Base-by-base conservation (phyloP, 2,329 filamentous ascomycete genomes). In the Trichoderma simmonsii region DNA sequence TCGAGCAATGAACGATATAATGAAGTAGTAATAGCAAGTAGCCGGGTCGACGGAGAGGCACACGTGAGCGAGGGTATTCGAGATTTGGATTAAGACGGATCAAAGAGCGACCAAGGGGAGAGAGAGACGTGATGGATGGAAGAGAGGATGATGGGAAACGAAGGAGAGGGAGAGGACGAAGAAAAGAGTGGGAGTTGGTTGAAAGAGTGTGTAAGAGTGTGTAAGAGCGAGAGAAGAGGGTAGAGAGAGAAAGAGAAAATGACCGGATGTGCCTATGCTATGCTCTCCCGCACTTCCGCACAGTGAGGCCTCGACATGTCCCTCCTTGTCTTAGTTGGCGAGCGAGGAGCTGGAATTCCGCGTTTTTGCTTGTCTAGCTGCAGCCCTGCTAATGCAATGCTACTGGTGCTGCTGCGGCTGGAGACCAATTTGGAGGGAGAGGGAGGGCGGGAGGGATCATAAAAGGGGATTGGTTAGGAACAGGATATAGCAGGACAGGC, bases 1-100 rank as follows among this genome's bases (percentile, higher is more conserved):
- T 77, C 18, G 73, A 74, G 76, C 75, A 78, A 78, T 73, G 77
- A 77, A 73, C 74, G 75, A 57, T 14, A 34, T 24, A 5, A 36
- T 30, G 26, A 11, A 36, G 63, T 48, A 54, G 48, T 24, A 54
- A 34, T n/a, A 9, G n/a, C 6, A 54, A 26, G 30, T 21, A 34
- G 11, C 28, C 28, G 15, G 48, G 21, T 18, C 11, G 63, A 18
- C 21, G 43, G 15, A 12, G 43, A 7, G 34, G 14, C n/a, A 48
- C 43, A 36, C 63, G 63, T 56, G 63, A 54, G 63, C 14, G 14
- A 36, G 6, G n/a, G n/a, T 24, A 51, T 24, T 26, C 18, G 28
- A 54, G 43, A 32, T 60, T 21, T 30, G 11, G 14, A 26, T 15
- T 34, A 14, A 12, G 12, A 21, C 39, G 62, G n/a, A 56, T 34